Evolutionary conservation across 148 eudicot genomes (phyloP).

Genomic region (Vaccinium darrowii): DNA sequence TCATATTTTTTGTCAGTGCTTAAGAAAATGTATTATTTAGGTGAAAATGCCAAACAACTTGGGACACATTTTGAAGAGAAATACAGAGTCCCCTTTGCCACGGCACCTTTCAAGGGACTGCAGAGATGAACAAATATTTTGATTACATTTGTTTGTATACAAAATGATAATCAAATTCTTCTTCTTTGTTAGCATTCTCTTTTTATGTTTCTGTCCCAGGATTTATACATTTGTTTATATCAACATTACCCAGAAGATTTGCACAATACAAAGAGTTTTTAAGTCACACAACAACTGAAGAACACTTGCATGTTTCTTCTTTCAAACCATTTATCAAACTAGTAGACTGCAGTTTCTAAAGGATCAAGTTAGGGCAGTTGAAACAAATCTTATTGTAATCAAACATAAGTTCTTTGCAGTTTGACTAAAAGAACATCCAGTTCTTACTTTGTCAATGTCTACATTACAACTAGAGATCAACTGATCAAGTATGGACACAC

Average conservation of each 20-base stretch:
- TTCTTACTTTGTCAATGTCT: neutral
- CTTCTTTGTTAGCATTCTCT: neutral
- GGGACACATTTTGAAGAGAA: neutral
- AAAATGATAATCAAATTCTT: neutral
- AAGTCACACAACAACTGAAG: neutral
- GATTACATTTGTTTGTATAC: neutral
- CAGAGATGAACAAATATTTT: neutral
- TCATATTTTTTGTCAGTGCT: neutral
- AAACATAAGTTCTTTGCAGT: neutral
- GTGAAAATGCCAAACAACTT: neutral
- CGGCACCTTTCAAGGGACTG: neutral
- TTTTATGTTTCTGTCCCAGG: neutral
- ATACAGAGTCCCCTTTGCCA: neutral
- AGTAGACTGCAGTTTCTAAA: constrained; percentile 7
- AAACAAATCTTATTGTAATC: neutral
- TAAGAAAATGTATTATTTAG: neutral
- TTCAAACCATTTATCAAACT: constrained; percentile 8
- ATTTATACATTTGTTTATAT: neutral
- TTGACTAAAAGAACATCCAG: neutral
- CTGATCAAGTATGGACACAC: neutral
- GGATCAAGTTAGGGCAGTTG: neutral
- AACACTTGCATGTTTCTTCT: neutral
- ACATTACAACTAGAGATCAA: neutral
- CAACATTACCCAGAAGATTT: constrained; percentile 3
- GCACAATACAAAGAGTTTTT: neutral